Conservation (phyloP, 2,329 filamentous ascomycete genomes). For the Paramyrothecium roridum region DNA sequence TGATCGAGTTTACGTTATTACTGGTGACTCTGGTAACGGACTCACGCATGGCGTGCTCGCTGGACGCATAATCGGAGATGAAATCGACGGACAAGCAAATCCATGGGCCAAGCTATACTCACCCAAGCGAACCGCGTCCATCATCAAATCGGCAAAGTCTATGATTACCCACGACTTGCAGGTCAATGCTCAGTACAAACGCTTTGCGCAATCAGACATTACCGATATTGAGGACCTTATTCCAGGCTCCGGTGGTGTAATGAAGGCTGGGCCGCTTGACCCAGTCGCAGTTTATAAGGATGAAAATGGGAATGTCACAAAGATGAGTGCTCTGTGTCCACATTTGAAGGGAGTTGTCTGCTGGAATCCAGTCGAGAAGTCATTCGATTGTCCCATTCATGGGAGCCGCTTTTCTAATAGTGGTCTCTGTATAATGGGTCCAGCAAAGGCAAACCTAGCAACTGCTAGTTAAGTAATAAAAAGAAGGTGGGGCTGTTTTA, state of each 20-base stretch:
- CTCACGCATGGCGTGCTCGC: conserved; percentile 54
- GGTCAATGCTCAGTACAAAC: conserved; percentile 55
- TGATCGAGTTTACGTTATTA: conserved; percentile 50
- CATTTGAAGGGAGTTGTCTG: conserved; percentile 54
- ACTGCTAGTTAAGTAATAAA: not conserved
- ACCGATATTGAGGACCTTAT: conserved; percentile 53
- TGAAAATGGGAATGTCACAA: conserved; percentile 44
- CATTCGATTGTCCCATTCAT: conserved; percentile 49
- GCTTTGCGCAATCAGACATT: conserved; percentile 50
- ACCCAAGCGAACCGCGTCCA: conserved; percentile 41
- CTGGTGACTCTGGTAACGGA: conserved; percentile 55
- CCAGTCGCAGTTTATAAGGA: conserved; percentile 56
- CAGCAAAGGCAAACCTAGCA: conserved; percentile 5
- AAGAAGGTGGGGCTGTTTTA: too few species aligned
- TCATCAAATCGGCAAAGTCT: conserved; percentile 38
- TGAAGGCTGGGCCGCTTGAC: conserved; percentile 43
- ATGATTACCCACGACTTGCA: conserved; percentile 50
- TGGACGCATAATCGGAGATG: conserved; percentile 48
- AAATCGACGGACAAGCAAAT: conserved; percentile 47
- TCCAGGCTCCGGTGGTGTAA: conserved; percentile 45
- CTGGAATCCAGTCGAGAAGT: conserved; percentile 52
- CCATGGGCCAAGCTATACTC: conserved; percentile 47
- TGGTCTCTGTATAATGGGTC: conserved; percentile 13
- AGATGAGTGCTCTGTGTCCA: conserved; percentile 52
- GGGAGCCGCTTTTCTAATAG: conserved; percentile 31